Evolutionary conservation across 805 yeast species (phyloP).

Genomic region (Starmerella stellata): DNA sequence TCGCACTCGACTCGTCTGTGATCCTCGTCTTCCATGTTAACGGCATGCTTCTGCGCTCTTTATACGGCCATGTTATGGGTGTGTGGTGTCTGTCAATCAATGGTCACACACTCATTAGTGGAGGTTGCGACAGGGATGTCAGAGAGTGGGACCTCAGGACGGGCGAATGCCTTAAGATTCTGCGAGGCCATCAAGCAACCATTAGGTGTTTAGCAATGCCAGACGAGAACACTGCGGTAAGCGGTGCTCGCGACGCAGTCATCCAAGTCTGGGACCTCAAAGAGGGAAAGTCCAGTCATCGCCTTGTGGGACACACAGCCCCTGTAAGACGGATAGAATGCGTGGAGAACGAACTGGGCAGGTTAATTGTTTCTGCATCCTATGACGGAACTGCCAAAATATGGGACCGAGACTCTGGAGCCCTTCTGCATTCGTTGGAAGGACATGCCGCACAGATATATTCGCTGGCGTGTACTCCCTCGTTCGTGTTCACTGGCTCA

Average conservation of each 20-base stretch:
- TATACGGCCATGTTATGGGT: conserved; percentile 94
- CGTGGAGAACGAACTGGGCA: conserved; percentile 23
- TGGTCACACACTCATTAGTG: conserved; percentile 79
- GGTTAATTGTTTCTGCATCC: conserved; percentile 62
- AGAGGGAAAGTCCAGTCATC: conserved; percentile 63
- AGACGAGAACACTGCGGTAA: conserved; percentile 55
- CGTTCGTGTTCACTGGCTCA: conserved; percentile 77
- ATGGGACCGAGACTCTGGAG: conserved; percentile 84
- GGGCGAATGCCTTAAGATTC: conserved; percentile 70
- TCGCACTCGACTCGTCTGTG: conserved; percentile 29
- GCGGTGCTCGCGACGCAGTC: conserved; percentile 83
- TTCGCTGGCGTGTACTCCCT: conserved; percentile 78
- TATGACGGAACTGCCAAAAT: conserved; percentile 76
- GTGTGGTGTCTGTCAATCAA: conserved; percentile 92
- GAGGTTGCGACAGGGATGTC: conserved; percentile 91
- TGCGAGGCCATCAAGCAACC: conserved; percentile 85
- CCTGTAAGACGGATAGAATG: conserved; percentile 52
- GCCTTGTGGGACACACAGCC: conserved; percentile 50
- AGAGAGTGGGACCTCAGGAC: conserved; percentile 86
- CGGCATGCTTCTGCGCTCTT: conserved; percentile 48
- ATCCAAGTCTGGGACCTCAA: conserved; percentile 90
- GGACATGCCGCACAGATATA: conserved; percentile 83
- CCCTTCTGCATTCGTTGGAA: conserved; percentile 69
- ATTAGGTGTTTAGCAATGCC: conserved; percentile 72
- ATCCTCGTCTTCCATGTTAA: conserved; percentile 27